These are phyloP conservation scores for Earliella scabrosa DNA, from an alignment of 1,284 basidiomycete genomes.

Conservation along the genomic window DNA sequence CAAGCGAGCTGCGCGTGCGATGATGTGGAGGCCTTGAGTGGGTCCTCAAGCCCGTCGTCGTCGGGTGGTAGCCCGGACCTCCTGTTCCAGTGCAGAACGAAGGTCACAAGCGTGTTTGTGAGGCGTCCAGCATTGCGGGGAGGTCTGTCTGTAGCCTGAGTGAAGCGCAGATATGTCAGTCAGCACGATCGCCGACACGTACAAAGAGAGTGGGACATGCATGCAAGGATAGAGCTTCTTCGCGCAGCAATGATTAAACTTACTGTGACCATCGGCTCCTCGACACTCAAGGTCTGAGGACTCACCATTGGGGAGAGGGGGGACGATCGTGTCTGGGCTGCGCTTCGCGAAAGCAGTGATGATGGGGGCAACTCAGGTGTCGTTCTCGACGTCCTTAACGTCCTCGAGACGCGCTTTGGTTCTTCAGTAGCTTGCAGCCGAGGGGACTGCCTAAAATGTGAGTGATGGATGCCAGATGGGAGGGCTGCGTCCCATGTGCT, in stretches of 20 bases:
- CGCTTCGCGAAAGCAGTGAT: no score
- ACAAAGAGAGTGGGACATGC: no score
- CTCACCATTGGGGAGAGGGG: constrained; percentile 9
- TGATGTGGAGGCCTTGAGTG: background rate
- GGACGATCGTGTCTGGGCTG: no score
- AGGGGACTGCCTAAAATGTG: no score
- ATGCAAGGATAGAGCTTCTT: background rate
- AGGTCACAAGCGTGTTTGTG: background rate
- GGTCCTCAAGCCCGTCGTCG: no score
- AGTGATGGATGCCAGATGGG: no score
- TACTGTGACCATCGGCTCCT: constrained; percentile 19
- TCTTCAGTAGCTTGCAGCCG: no score
- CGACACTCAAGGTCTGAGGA: constrained; percentile 11
- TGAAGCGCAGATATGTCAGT: background rate
- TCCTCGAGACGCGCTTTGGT: no score
- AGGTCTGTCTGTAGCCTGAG: constrained; percentile 10
- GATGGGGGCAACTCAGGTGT: no score
- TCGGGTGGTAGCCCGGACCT: background rate
- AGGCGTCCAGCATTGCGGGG: constrained; percentile 7
- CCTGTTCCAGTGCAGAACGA: background rate
- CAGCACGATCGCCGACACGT: background rate
- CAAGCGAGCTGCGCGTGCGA: background rate
- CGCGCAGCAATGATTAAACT: background rate
- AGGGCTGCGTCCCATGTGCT: no score
- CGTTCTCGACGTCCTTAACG: no score